These are phyloP conservation scores for Phytophthora pluvialis DNA, from an alignment of 352 stramenopile species.

Conservation along the genomic window DNA sequence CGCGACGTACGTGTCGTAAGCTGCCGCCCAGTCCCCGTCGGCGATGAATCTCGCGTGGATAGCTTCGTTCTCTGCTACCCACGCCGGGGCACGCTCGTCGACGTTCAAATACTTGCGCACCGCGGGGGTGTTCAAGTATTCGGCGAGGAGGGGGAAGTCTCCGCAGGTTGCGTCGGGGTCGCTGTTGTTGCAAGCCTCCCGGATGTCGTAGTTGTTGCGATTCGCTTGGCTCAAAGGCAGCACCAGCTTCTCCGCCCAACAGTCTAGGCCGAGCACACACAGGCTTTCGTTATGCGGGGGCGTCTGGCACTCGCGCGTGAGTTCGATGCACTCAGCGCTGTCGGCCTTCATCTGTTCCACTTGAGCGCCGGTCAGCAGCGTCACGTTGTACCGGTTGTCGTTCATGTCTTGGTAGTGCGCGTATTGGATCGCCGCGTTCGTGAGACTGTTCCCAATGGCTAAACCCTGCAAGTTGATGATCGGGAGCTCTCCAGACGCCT, in stretches of 20 bases:
- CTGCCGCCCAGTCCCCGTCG: conserved; percentile 92
- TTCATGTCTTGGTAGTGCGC: conserved; percentile 52
- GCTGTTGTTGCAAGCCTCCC: conserved; percentile 34
- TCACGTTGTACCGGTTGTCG: conserved; percentile 58
- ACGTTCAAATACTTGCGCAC: conserved; percentile 43
- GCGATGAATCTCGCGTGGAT: conserved; percentile 59
- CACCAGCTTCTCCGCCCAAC: conserved; percentile 52
- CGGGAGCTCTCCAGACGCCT: conserved; percentile 66
- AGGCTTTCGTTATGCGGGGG: conserved; percentile 30
- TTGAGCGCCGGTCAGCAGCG: conserved; percentile 30
- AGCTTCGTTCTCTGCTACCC: conserved; percentile 36
- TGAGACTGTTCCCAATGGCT: conserved; percentile 61
- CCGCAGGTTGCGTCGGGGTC: conserved; percentile 46
- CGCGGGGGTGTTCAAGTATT: conserved; percentile 67
- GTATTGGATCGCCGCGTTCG: conserved; percentile 48
- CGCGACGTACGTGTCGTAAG: conserved; percentile 81
- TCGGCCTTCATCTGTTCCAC: conserved; percentile 41
- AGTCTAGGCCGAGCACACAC: conserved; percentile 40
- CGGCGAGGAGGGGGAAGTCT: conserved; percentile 50
- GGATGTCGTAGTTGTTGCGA: conserved; percentile 63
- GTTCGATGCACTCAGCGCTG: conserved; percentile 44
- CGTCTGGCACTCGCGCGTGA: conserved; percentile 40
- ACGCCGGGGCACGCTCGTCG: conserved; percentile 46
- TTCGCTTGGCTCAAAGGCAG: conserved; percentile 38
- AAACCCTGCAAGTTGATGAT: conserved; percentile 56